phyloP scores from a whole-genome alignment of 2,329 filamentous ascomycete genomes.

The Celoporthe dispersa region DNA sequence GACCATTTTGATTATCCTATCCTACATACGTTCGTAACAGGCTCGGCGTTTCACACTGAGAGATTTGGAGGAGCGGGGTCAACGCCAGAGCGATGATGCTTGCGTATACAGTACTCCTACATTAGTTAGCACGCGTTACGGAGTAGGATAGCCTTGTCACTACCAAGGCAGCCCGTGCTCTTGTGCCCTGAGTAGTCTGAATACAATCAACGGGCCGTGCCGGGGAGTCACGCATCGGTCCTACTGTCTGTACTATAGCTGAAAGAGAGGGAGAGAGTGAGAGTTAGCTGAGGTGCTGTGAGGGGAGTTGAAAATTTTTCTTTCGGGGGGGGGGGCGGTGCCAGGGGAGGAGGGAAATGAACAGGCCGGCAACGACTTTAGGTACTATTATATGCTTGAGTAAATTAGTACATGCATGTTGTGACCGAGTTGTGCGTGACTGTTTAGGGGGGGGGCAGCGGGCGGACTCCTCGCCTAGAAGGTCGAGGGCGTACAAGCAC shows the following conservation, averaged over 20 bases:
- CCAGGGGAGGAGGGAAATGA: not conserved
- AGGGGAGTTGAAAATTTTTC: too few relatives aligned
- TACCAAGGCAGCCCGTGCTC: not conserved
- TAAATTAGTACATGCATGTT: not conserved
- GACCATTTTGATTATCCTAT: not conserved
- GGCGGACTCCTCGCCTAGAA: not conserved
- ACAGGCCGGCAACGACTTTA: too few relatives aligned
- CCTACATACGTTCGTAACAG: not conserved
- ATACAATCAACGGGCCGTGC: slow-evolving; percentile 4
- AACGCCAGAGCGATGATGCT: not conserved
- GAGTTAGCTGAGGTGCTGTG: not conserved
- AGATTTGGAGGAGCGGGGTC: not conserved
- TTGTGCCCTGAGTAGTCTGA: not conserved
- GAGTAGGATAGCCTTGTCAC: not conserved
- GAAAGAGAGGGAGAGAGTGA: not conserved
- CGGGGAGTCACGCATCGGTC: not conserved
- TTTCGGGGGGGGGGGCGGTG: too few relatives aligned
- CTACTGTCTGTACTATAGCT: not conserved
- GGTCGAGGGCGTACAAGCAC: not conserved
- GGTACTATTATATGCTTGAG: too few relatives aligned
- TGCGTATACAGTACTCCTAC: not conserved
- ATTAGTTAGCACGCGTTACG: not conserved
- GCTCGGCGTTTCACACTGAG: not conserved
- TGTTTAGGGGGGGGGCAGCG: not conserved
- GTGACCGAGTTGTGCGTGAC: not conserved